Base-by-base conservation (phyloP, 768 basidiomycete species). In the Hebeloma cylindrosporum region DNA sequence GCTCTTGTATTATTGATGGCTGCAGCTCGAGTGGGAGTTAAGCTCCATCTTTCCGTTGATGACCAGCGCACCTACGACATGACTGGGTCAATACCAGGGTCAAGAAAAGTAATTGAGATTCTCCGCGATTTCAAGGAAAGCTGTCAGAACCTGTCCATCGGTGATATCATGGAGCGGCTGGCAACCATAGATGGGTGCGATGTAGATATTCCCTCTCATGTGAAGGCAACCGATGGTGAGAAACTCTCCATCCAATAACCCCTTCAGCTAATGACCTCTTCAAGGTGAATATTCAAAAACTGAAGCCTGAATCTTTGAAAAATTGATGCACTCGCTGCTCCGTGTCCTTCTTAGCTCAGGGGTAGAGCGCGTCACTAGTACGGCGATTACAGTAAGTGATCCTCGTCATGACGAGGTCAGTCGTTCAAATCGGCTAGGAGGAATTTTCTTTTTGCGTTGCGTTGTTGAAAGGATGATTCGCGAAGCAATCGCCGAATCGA, bases 321-420 rank as follows among this genome's bases (percentile, higher is more conserved):
- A n/a, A n/a, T n/a, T n/a, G n/a, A n/a, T n/a, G n/a, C n/a, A n/a
- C n/a, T n/a, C n/a, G n/a, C n/a, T n/a, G n/a, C n/a, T n/a, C n/a
- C n/a, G n/a, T 40, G 36, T 69, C 70, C 70, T 65, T 68, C 71
- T 72, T 74, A 74, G 73, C 72, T 73, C 72, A 75, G 71, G 64
- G 70, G 71, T 71, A 73, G 69, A 73, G 71, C 71, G 73, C 73
- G 67, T 74, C 73, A 74, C 72, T 73, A 70, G 69, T 71, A 70
- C 22, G 22, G 17, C 13, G 8, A 16, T 38, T 14, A 14, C 38
- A 36, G 43, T 48, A 23, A 37, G 10, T 16, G 26, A 26, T 21
- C 27, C 38, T 21, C 4, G 25, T n/a, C 13, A 59, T 64, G 62
- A 64, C 60, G 64, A 63, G 62, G 62, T 61, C 64, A 62, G 62